Evolutionary conservation across 2,329 filamentous ascomycete species (phyloP).

Genomic region (Stemphylium beticola): DNA sequence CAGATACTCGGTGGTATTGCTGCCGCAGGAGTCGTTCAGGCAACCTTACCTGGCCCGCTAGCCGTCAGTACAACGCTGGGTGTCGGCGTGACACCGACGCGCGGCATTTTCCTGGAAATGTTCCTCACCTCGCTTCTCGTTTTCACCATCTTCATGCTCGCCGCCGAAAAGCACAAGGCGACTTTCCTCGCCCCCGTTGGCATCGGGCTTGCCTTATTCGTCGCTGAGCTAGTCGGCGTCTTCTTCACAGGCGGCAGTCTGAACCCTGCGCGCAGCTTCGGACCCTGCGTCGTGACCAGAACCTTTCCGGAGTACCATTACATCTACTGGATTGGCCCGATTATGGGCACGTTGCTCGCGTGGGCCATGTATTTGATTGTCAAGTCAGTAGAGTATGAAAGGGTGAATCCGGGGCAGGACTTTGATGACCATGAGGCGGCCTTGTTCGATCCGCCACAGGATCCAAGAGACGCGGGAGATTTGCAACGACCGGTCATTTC

Average conservation of each 20-base stretch:
- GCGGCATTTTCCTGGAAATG: constrained; percentile 50
- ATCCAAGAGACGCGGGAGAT: constrained; percentile 32
- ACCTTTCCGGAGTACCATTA: constrained; percentile 51
- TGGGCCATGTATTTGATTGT: constrained; percentile 50
- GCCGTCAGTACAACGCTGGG: constrained; percentile 47
- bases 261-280: constrained; percentile 52
- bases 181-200: constrained; percentile 75
- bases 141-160: constrained; percentile 64
- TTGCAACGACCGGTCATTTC: constrained; percentile 43
- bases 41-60: constrained; percentile 44
- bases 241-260: constrained; percentile 53
- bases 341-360: constrained; percentile 47
- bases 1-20: constrained; percentile 48
- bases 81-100: constrained; percentile 34
- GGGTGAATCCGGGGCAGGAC: constrained; percentile 51
- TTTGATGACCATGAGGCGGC: constrained; percentile 48
- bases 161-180: constrained; percentile 74
- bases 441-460: constrained; percentile 37
- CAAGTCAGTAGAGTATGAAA: constrained; percentile 51
- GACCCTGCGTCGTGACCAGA: constrained; percentile 48
- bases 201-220: constrained; percentile 74
- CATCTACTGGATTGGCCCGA: constrained; percentile 52
- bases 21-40: constrained; percentile 43
- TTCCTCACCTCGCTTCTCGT: constrained; percentile 49
- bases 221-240: constrained; percentile 59